Percentiles rank a stretch among this genome's conserved stretches.
phyloP scores from a whole-genome alignment of 352 stramenopile species.

The Globisporangium radiosum region DNA sequence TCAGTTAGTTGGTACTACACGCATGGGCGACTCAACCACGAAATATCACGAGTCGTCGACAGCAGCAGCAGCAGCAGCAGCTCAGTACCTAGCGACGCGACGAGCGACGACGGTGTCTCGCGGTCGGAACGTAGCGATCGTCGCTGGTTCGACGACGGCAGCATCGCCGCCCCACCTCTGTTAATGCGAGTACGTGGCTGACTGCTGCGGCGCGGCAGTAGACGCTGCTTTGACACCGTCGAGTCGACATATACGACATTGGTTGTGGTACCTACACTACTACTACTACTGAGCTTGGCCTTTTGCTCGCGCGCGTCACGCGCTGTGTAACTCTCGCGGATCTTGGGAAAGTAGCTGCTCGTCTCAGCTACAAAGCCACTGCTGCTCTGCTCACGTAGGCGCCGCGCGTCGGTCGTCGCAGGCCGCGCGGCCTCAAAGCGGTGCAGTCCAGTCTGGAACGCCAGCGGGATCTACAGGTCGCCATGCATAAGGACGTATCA shows the following conservation, averaged over 20 bases:
- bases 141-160: too few species aligned
- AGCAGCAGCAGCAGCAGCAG: neutral
- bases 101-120: conserved; percentile 1
- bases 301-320: conserved; percentile 40
- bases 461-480: conserved; percentile 18
- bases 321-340: conserved; percentile 32
- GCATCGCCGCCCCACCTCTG: neutral
- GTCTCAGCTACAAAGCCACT: conserved; percentile 25
- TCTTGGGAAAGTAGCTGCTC: conserved; percentile 47
- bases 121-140: neutral
- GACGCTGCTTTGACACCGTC: conserved; percentile 5
- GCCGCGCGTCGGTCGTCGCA: conserved; percentile 24
- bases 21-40: too few species aligned
- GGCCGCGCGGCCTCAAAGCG: conserved; percentile 26
- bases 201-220: conserved; percentile 3
- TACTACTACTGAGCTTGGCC: conserved; percentile 9
- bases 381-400: conserved; percentile 17
- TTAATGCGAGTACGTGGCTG: neutral
- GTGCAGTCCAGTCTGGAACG: conserved; percentile 20
- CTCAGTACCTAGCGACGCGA: conserved; percentile 4
- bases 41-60: too few species aligned
- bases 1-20: too few species aligned
- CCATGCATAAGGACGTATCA: neutral
- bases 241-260: conserved; percentile 4
- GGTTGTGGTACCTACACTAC: neutral